Evolutionary conservation across 2,329 filamentous ascomycete species (phyloP), one percentile per base, ranked within the genome.

Genomic region (Pyricularia pennisetigena): DNA sequence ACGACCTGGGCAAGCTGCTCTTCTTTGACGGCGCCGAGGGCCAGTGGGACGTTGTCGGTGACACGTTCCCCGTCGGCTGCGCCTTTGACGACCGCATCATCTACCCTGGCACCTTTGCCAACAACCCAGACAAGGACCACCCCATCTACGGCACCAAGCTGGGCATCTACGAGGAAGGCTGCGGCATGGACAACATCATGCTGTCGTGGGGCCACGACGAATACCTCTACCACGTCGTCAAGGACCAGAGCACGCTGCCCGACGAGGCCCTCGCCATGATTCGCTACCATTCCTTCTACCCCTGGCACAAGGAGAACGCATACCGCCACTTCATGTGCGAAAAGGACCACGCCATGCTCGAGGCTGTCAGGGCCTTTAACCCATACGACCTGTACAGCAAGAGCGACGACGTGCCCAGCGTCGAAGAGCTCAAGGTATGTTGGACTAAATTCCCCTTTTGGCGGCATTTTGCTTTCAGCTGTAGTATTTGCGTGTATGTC

Each of bases 321-420:
- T 97, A 97, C 80, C 79, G 79, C 70, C 87, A 92, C 79, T 85
- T 97, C 78, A 97, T 97, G 93, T 85, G 90, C 76, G 88, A 90
- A 70, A 90, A 93, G 76, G 93, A 97, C 74, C 80, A 89, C 77
- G 84, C 85, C 74, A 93, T 96, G 89, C 81, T 96, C 73, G 86
- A 87, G 75, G 92, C 92, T 9, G 93, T 96, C 66, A 85, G 87
- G 78, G 92, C 91, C 0, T 97, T 97, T 79, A 97, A 97, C 77
- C 92, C 93, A 0, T 97, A 97, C 74, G 93, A 97, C 76, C 76
- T 97, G 67, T 97, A 97, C 82, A 94, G 90, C 82, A 97, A 97
- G 88, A 93, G 89, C 73, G 93, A 97, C 74, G 91, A 87, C 28
- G 83, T 93, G 26, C 93, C 92, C 1, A 88, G 86, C 69, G 86